Base-by-base conservation (phyloP, 2,329 filamentous ascomycete species). In the Neofusicoccum sp. region DNA sequence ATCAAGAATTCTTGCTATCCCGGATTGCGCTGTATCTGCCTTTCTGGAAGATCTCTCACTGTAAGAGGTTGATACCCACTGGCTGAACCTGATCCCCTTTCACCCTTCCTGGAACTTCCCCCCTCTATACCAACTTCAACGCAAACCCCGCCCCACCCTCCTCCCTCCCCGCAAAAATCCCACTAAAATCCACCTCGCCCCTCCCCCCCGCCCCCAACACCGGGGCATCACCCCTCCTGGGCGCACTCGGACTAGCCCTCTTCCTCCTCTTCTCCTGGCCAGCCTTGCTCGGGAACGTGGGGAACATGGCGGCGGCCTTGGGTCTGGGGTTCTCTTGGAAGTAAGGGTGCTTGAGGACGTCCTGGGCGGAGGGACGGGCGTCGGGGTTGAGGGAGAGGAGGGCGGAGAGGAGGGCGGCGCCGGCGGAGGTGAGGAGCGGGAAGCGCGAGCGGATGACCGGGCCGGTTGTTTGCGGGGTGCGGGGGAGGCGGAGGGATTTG, bases 261-360 rank as follows among this genome's bases (percentile, higher is more conserved):
- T 85, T 81, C 65, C 90, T 80, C 67, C 92, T 81, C 70, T 87
- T 89, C 80, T 99, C 95, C 79, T 95, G 89, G 1, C 92, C 91
- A 0, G 95, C 95, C 75, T 96, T 97, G 68, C 90, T 95, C 0
- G 95, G 95, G 73, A 98, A 99, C 0, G 95, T 98, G 2, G 95
- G 95, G 71, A 99, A 98, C 87, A 99, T 89, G 68, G 89, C 89
- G 71, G 91, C 89, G 6, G 89, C 87, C 77, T 98, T 98, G 1
- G 93, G 91, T 63, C 89, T 89, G 0, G 95, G 95, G 67, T 96
- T 89, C 76, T 98, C 93, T 16, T 75, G 80, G 75, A 99, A 99
- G 74, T 96, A 99, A 36, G 86, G 81, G 73, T 97, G 91, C 49
- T 82, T 79, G 36, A 98, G 81, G 72, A 96, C 87, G 62, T 92